Evolutionary conservation across 1,284 basidiomycete species (phyloP).

Genomic region (Schizopora paradoxa): DNA sequence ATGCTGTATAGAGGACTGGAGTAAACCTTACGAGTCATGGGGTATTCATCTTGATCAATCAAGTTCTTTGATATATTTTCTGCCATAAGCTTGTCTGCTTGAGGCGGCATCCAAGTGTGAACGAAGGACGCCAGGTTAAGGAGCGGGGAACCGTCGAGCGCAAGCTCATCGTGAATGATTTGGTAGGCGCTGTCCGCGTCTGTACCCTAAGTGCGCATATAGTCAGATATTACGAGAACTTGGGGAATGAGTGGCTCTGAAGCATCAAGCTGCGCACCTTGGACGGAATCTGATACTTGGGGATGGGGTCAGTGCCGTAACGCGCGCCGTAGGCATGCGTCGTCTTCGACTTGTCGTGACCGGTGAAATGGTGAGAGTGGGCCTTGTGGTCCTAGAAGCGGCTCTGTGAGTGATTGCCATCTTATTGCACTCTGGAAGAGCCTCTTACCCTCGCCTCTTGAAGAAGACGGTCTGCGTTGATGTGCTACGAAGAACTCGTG

Average conservation of each 20-base stretch:
- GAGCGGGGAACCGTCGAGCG: slow-evolving; percentile 72
- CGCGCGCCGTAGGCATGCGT: slow-evolving; percentile 55
- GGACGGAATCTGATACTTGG: slow-evolving; percentile 62
- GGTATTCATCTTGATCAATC: slow-evolving; percentile 91
- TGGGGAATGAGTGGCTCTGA: background rate
- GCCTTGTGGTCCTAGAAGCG: slow-evolving; percentile 44
- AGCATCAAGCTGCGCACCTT: slow-evolving; percentile 32
- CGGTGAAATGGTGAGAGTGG: slow-evolving; percentile 35
- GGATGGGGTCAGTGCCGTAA: slow-evolving; percentile 58
- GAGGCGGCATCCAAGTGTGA: slow-evolving; percentile 55
- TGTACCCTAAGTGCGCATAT: slow-evolving; percentile 37
- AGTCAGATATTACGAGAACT: background rate
- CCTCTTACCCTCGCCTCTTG: slow-evolving; percentile 46
- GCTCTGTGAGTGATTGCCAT: slow-evolving; percentile 2
- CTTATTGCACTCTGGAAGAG: background rate
- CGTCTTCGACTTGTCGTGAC: slow-evolving; percentile 29
- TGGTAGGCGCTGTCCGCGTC: slow-evolving; percentile 63
- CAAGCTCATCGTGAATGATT: slow-evolving; percentile 80
- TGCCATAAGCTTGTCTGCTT: slow-evolving; percentile 66
- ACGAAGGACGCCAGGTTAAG: slow-evolving; percentile 82
- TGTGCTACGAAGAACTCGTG: slow-evolving; percentile 39
- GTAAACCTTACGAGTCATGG: slow-evolving; percentile 58
- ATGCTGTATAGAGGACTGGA: slow-evolving; percentile 1
- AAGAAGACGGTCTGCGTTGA: slow-evolving; percentile 59
- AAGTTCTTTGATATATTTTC: slow-evolving; percentile 89